Evolutionary conservation across 2,329 filamentous ascomycete species (phyloP).

Genomic region (Fusarium abutilonis): DNA sequence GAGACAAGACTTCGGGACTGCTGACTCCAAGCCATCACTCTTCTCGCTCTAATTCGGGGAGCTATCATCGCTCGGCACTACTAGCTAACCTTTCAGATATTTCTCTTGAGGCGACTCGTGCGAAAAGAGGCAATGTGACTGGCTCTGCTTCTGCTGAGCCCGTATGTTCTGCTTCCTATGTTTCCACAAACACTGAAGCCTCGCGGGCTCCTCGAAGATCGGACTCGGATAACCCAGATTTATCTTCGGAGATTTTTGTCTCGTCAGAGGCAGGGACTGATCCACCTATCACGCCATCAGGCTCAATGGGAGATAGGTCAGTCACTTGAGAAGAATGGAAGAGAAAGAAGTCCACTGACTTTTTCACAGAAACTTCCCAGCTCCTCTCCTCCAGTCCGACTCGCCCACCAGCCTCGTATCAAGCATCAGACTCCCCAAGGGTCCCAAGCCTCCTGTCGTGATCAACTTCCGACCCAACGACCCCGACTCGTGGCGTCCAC

Average conservation of each 20-base stretch:
- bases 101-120: conserved; percentile 19
- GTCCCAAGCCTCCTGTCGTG: conserved; percentile 25
- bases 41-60: conserved; percentile 41
- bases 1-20: conserved; percentile 35
- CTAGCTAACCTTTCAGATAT: conserved; percentile 28
- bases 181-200: conserved; percentile 25
- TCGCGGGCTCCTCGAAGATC: conserved; percentile 13
- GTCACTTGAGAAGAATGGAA: background rate
- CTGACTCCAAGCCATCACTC: conserved; percentile 43
- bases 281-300: conserved; percentile 26
- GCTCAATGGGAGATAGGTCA: conserved; percentile 22
- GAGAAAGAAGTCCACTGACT: conserved; percentile 2
- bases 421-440: conserved; percentile 9
- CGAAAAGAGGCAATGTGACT: background rate
- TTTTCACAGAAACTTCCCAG: conserved; percentile 15
- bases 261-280: conserved; percentile 34
- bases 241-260: conserved; percentile 29
- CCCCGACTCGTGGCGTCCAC: conserved; percentile 57
- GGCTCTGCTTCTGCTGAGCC: conserved; percentile 7
- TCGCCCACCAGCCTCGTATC: conserved; percentile 26
- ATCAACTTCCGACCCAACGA: conserved; percentile 49
- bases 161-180: conserved; percentile 24
- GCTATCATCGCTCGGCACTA: conserved; percentile 38
- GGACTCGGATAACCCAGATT: conserved; percentile 18
- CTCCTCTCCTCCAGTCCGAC: conserved; percentile 30